These are phyloP conservation scores for Esteya vermicola DNA, from an alignment of 2,329 filamentous ascomycete genomes.

Conservation along the genomic window DNA sequence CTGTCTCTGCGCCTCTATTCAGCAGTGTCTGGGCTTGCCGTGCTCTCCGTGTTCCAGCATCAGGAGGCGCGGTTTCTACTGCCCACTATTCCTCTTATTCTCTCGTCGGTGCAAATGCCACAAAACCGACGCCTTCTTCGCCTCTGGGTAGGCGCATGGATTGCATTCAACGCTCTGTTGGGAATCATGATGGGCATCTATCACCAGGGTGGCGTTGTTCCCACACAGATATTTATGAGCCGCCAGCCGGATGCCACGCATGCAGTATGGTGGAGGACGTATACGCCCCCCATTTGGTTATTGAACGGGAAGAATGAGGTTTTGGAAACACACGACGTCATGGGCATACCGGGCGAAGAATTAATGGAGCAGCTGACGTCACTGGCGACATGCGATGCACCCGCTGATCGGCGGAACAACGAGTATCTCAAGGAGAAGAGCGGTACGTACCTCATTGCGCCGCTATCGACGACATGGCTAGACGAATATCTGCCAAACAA, in stretches of 20 bases:
- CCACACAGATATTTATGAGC: conserved; percentile 61
- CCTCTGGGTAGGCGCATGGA: conserved; percentile 48
- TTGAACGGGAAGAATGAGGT: conserved; percentile 62
- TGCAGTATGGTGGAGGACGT: conserved; percentile 77
- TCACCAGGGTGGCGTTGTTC: conserved; percentile 67
- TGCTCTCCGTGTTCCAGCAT: conserved; percentile 62
- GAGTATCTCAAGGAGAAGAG: conserved; percentile 47
- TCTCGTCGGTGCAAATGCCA: conserved; percentile 58
- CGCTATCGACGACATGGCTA: conserved; percentile 55
- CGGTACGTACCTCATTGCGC: conserved; percentile 59
- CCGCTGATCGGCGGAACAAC: conserved; percentile 37
- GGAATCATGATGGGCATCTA: conserved; percentile 67
- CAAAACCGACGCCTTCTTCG: conserved; percentile 32
- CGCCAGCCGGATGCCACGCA: conserved; percentile 53
- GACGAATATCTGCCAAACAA: conserved; percentile 48
- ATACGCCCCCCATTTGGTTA: conserved; percentile 69
- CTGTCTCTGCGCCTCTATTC: conserved; percentile 52
- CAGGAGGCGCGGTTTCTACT: conserved; percentile 70
- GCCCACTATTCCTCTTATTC: conserved; percentile 60
- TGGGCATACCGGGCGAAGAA: conserved; percentile 50
- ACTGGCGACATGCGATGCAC: conserved; percentile 48
- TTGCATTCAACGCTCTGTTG: conserved; percentile 53
- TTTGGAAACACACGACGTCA: conserved; percentile 57
- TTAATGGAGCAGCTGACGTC: conserved; percentile 45
- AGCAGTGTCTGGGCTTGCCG: conserved; percentile 55